phyloP scores from a whole-genome alignment of 306 rosid genomes.

The Fragaria ananassa region DNA sequence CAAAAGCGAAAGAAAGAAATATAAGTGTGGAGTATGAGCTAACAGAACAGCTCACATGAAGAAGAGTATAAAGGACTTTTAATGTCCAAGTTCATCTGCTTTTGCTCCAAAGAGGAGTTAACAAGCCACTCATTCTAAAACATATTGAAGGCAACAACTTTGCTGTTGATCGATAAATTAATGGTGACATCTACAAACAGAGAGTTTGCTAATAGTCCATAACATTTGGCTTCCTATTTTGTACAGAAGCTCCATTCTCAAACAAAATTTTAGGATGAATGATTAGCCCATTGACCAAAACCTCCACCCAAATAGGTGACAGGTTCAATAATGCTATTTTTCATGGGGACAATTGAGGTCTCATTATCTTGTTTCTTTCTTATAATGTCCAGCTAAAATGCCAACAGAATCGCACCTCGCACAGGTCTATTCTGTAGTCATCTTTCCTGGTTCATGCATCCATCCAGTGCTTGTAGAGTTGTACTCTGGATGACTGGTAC shows the following conservation, averaged over 20 bases:
- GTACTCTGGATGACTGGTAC: background rate
- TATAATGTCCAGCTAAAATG: constrained; percentile 1
- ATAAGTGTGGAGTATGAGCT: background rate
- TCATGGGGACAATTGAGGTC: background rate
- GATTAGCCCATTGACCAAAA: constrained; percentile 21
- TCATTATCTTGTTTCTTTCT: background rate
- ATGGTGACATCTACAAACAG: background rate
- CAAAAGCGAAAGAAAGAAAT: too few species aligned
- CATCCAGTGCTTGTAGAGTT: constrained; percentile 15
- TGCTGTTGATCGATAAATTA: background rate
- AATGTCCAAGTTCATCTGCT: background rate
- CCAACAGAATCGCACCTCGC: background rate
- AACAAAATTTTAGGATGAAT: constrained; percentile 17
- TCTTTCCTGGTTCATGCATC: constrained; percentile 19
- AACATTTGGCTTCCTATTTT: background rate
- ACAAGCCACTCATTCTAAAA: background rate
- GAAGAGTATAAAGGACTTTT: background rate
- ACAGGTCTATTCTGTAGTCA: constrained; percentile 1
- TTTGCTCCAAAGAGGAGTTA: background rate
- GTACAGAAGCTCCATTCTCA: constrained; percentile 9
- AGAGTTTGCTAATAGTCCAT: background rate
- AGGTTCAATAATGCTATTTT: background rate
- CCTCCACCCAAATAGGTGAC: constrained; percentile 22
- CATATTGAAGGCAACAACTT: background rate
- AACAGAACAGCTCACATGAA: background rate